A percentile compares a stretch with the other conserved stretches of the same genome.
Conservation (phyloP, 345 rosid species). For the Pistacia integerrima region DNA sequence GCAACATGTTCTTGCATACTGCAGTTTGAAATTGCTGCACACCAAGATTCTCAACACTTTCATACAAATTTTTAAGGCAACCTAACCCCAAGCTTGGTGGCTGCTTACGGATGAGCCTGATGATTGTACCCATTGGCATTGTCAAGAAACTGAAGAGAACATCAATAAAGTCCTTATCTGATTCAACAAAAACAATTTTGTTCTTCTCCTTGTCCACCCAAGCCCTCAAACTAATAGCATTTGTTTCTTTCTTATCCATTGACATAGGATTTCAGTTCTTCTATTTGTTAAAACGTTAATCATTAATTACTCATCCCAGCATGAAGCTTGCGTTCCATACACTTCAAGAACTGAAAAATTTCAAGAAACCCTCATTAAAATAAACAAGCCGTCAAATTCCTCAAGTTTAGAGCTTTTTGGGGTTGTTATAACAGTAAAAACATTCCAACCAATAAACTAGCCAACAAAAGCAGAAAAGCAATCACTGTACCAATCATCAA, state of each 20-base stretch:
- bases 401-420: too few species aligned
- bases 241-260: too few species aligned
- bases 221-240: constrained; percentile 22
- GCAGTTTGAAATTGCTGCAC: background rate
- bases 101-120: background rate
- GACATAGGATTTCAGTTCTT: background rate
- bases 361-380: background rate
- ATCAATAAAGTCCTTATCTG: constrained; percentile 23
- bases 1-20: constrained; percentile 26
- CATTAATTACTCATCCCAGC: background rate
- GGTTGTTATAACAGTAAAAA: too few species aligned
- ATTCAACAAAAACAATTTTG: constrained; percentile 21
- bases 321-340: background rate
- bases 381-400: too few species aligned
- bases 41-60: constrained; percentile 26
- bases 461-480: too few species aligned
- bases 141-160: constrained; percentile 34
- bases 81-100: background rate
- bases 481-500: too few species aligned
- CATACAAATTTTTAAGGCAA: constrained; percentile 25
- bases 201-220: constrained; percentile 23
- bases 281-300: background rate
- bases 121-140: constrained; percentile 25
- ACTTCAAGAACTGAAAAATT: background rate
- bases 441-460: too few species aligned